These are phyloP conservation scores for Rhododendron williamsianum DNA, from an alignment of 148 eudicot genomes.

Conservation along the genomic window DNA sequence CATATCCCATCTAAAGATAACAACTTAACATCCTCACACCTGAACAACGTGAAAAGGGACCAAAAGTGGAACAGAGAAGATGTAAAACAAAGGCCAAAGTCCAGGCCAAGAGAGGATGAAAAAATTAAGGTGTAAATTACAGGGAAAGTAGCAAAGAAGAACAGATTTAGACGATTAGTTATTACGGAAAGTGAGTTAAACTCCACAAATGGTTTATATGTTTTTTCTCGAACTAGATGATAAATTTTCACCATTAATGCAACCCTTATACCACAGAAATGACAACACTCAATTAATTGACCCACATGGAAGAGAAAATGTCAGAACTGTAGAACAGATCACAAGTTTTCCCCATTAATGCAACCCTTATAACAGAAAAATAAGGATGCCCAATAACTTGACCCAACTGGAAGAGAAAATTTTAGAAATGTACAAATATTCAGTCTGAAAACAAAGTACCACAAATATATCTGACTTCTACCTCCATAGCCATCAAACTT, in stretches of 20 bases:
- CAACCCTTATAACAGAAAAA: neutral
- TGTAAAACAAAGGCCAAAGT: neutral
- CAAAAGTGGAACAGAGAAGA: neutral
- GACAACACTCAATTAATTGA: neutral
- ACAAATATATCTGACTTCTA: neutral
- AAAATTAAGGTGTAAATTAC: neutral
- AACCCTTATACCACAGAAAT: neutral
- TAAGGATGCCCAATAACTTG: neutral
- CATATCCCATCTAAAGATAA: neutral
- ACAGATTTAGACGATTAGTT: neutral
- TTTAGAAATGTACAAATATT: neutral
- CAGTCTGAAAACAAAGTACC: neutral
- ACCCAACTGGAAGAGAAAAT: neutral
- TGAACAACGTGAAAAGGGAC: neutral
- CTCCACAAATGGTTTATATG: neutral
- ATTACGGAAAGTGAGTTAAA: neutral
- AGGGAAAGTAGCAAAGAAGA: neutral
- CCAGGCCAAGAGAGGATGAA: neutral
- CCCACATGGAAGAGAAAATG: neutral
- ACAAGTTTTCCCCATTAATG: neutral
- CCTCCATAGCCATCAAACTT: slow-evolving; percentile 20
- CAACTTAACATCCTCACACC: neutral
- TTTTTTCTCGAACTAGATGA: neutral
- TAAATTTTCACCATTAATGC: neutral
- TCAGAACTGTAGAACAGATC: neutral